Evolutionary conservation across 495 filamentous ascomycete genomes (phyloP), one percentile per base, ranked within the genome.

Genomic region (Podospora sp.): DNA sequence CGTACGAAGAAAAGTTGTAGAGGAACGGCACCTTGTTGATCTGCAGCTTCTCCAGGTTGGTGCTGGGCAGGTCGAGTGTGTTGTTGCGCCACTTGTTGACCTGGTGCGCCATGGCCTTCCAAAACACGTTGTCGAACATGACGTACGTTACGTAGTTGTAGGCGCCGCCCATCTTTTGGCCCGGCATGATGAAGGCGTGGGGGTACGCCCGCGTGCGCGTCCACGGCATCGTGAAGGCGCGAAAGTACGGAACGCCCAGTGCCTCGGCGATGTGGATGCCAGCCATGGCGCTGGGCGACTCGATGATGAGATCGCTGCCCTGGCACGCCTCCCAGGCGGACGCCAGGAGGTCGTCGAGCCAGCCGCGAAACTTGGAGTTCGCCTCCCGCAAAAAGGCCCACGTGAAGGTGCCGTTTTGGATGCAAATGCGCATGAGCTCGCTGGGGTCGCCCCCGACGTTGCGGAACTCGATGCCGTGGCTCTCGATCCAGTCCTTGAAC

Each of bases 231-330:
- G 94, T 95, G 77, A 99, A 99, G 0, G 93, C 96, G 67, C 95
- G 88, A 83, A 98, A 98, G 74, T 99, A 99, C 6, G 95, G 95
- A 60, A 99, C 96, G 35, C 85, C 84, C 6, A 99, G 84, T 7
- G 93, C 93, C 79, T 99, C 96, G n/a, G 95, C 95, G 67, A 99
- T 97, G 76, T 99, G 95, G 52, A 99, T 97, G 29, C 95, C 95
- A 11, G 89, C 93, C 95, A 99, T 99, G 52, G 96, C 93, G 69
- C 90, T 93, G n/a, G 95, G 95, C 52, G 91, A 94, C 70, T 99
- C 95, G 60, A 99, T 96, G 18, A 99, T 82, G 40, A 99, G 81
- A 75, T 99, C 94, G 60, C 90, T 91, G 56, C 88, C 90, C 77
- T 97, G 88, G 71, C 94, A 98, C 20, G 92, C 90, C 60, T 72